Evolutionary conservation across 2,329 filamentous ascomycete genomes (phyloP).

Genomic region (Neurospora sp.): DNA sequence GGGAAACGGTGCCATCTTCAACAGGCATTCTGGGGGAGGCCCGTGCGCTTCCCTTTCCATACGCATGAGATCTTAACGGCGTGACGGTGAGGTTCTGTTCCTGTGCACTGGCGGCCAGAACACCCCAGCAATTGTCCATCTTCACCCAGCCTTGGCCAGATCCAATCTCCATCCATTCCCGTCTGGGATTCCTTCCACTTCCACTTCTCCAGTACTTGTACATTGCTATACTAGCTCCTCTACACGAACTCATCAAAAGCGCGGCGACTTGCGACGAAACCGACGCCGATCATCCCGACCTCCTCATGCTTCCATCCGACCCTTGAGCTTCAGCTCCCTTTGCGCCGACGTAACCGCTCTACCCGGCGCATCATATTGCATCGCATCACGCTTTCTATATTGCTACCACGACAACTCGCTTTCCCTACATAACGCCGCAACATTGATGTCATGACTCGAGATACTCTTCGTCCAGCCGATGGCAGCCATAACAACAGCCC

Average conservation of each 20-base stretch:
- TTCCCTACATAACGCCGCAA: constrained; percentile 1
- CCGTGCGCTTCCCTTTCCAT: not conserved
- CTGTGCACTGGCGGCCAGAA: not conserved
- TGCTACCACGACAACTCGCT: constrained; percentile 1
- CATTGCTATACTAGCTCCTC: not conserved
- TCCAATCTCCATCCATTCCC: not conserved
- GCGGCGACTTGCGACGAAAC: not conserved
- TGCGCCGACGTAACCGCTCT: not conserved
- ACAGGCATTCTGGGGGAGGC: not conserved
- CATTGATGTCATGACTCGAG: constrained; percentile 40
- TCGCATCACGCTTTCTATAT: not conserved
- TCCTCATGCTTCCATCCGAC: not conserved
- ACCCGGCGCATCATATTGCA: not conserved
- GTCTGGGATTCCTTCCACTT: not conserved
- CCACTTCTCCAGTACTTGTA: not conserved
- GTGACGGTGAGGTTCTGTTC: not conserved
- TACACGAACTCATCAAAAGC: not conserved
- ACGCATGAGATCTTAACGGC: not conserved
- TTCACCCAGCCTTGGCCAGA: no score
- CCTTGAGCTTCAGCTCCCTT: not conserved
- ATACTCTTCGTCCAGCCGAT: constrained; percentile 28
- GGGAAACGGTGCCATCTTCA: not conserved
- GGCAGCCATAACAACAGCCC: constrained; percentile 21
- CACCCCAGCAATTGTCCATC: not conserved
- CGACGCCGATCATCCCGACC: not conserved